phyloP scores from a whole-genome alignment of 495 filamentous ascomycete genomes.

The Penicillium fimorum region DNA sequence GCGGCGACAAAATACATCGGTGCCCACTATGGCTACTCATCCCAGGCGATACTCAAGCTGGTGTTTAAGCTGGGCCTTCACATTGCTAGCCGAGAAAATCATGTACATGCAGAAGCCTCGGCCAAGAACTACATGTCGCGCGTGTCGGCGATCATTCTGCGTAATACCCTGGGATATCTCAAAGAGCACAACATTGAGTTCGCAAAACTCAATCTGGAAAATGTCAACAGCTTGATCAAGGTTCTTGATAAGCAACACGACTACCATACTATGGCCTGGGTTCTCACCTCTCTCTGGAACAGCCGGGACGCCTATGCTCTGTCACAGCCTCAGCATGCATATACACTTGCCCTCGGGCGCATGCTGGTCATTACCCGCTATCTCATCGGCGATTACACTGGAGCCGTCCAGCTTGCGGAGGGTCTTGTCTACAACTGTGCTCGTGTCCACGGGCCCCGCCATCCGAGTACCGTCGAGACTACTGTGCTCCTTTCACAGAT shows the following conservation, averaged over 20 bases:
- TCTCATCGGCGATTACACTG: constrained; percentile 12
- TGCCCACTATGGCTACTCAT: background rate
- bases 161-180: background rate
- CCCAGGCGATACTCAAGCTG: background rate
- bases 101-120: background rate
- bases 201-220: background rate
- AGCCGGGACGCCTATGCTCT: background rate
- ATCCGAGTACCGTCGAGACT: background rate
- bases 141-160: background rate
- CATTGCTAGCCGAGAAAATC: background rate
- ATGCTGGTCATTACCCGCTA: constrained; percentile 33
- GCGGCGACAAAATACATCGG: background rate
- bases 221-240: background rate
- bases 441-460: background rate
- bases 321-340: constrained; percentile 1
- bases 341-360: constrained; percentile 31
- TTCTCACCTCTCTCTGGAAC: background rate
- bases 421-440: background rate
- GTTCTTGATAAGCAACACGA: background rate
- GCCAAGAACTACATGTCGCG: background rate
- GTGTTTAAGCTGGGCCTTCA: background rate
- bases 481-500: background rate
- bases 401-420: background rate
- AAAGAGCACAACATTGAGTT: background rate
- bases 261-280: background rate